Percentiles rank a stretch among this genome's conserved stretches.
These are phyloP conservation scores for Colletotrichum tropicale DNA, from an alignment of 2,329 filamentous ascomycete species.

Conservation along the genomic window DNA sequence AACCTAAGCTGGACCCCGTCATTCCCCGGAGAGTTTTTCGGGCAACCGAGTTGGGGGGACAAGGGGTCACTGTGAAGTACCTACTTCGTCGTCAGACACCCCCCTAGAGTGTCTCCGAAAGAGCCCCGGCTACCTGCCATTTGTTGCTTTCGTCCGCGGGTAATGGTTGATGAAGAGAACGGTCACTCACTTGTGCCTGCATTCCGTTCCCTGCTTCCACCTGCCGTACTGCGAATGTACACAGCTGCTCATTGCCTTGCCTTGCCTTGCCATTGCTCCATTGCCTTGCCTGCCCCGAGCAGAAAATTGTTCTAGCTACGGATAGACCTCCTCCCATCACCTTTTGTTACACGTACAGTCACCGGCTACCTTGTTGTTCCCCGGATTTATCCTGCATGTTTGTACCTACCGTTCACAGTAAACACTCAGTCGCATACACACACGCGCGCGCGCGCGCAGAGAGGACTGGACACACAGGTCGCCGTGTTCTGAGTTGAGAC, in stretches of 20 bases:
- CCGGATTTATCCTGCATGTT: not conserved
- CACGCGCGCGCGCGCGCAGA: not conserved
- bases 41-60: not conserved
- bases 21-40: constrained; percentile 8
- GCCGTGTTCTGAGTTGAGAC: not conserved
- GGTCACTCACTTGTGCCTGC: not conserved
- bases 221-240: not conserved
- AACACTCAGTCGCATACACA: not conserved
- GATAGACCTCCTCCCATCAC: not conserved
- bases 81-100: not conserved
- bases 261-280: not conserved
- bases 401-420: not conserved
- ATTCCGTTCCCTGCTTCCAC: not conserved
- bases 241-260: not conserved
- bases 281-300: not conserved
- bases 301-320: not conserved
- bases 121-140: not conserved
- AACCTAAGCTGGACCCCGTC: not conserved
- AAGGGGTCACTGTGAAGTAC: not conserved
- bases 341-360: not conserved
- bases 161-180: not conserved
- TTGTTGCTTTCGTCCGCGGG: not conserved
- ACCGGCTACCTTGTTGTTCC: not conserved
- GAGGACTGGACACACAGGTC: not conserved
- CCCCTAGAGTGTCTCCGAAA: not conserved